Conservation (phyloP, 1,284 basidiomycete species). For the Heterobasidion parviporum region DNA sequence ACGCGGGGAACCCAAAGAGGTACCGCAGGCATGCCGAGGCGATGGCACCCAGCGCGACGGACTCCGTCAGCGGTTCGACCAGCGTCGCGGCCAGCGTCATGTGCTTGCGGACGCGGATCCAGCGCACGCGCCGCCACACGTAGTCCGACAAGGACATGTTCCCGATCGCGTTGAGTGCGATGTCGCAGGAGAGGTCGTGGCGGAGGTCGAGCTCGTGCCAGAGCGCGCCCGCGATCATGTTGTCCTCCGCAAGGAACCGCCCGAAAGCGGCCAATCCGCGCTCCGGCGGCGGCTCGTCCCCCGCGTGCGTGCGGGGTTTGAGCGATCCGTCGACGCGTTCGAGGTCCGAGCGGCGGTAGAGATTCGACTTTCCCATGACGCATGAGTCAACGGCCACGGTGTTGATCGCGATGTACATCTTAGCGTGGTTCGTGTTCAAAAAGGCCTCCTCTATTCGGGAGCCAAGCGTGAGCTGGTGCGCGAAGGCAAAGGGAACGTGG, state of each 20-base stretch:
- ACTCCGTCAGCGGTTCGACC: slow-evolving; percentile 86
- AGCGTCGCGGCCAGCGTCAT: slow-evolving; percentile 84
- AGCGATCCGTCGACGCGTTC: slow-evolving; percentile 61
- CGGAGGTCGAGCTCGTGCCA: slow-evolving; percentile 87
- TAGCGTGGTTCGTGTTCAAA: slow-evolving; percentile 95
- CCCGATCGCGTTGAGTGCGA: slow-evolving; percentile 84
- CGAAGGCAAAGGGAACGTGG: slow-evolving; percentile 89
- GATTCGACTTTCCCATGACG: slow-evolving; percentile 94
- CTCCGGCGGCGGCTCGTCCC: slow-evolving; percentile 21
- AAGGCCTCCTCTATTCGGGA: slow-evolving; percentile 90
- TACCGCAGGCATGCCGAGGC: slow-evolving; percentile 48
- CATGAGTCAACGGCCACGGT: slow-evolving; percentile 85
- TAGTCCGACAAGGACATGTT: slow-evolving; percentile 79
- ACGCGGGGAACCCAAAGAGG: slow-evolving; percentile 42
- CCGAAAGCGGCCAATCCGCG: slow-evolving; percentile 74
- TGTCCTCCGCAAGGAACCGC: slow-evolving; percentile 89
- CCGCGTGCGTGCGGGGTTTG: slow-evolving; percentile 28
- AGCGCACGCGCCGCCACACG: slow-evolving; percentile 78
- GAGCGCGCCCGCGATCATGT: slow-evolving; percentile 84
- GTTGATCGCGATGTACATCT: slow-evolving; percentile 98
- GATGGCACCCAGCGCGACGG: slow-evolving; percentile 61
- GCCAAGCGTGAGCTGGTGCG: slow-evolving; percentile 62
- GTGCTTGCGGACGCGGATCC: slow-evolving; percentile 91
- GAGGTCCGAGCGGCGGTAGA: slow-evolving; percentile 88
- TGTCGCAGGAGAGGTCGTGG: slow-evolving; percentile 83